A percentile compares a stretch with the other conserved stretches of the same genome.
These are phyloP conservation scores for Colletotrichum brevisporum DNA, from an alignment of 2,329 filamentous ascomycete species.

Conservation along the genomic window DNA sequence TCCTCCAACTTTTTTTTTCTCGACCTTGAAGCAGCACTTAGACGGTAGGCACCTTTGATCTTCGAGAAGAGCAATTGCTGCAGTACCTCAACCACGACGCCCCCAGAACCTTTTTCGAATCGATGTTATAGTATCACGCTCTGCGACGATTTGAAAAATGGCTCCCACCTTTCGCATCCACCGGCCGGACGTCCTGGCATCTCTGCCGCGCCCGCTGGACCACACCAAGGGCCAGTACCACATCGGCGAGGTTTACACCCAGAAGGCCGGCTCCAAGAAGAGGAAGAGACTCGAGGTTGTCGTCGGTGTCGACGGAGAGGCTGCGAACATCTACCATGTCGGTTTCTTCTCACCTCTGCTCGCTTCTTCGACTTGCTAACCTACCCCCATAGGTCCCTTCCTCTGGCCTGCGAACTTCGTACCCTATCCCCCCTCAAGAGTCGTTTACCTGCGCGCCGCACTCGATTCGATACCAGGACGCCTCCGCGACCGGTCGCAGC, in stretches of 20 bases:
- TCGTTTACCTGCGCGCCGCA: conserved; percentile 73
- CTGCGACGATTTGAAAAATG: conserved; percentile 55
- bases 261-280: conserved; percentile 70
- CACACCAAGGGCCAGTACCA: conserved; percentile 62
- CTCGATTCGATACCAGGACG: conserved; percentile 68
- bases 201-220: conserved; percentile 71
- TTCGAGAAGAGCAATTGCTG: conserved; percentile 32
- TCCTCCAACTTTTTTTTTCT: conserved; percentile 40
- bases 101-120: conserved; percentile 1
- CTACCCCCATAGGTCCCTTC: conserved; percentile 66
- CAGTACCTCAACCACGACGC: conserved; percentile 16
- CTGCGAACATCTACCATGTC: conserved; percentile 76
- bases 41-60: conserved; percentile 19
- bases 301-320: conserved; percentile 76
- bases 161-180: conserved; percentile 73
- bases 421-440: conserved; percentile 76
- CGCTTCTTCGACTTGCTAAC: conserved; percentile 39
- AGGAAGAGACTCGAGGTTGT: conserved; percentile 74
- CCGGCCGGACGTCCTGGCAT: conserved; percentile 74
- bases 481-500: conserved; percentile 62
- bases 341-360: conserved; percentile 46
- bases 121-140: background rate
- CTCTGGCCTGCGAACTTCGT: conserved; percentile 74
- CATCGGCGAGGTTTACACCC: conserved; percentile 73
- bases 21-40: conserved; percentile 36